Percentiles rank a stretch among this genome's conserved stretches.
These are phyloP conservation scores for Kregervanrija pseudodelftensis DNA, from an alignment of 805 yeast species.

Conservation along the genomic window DNA sequence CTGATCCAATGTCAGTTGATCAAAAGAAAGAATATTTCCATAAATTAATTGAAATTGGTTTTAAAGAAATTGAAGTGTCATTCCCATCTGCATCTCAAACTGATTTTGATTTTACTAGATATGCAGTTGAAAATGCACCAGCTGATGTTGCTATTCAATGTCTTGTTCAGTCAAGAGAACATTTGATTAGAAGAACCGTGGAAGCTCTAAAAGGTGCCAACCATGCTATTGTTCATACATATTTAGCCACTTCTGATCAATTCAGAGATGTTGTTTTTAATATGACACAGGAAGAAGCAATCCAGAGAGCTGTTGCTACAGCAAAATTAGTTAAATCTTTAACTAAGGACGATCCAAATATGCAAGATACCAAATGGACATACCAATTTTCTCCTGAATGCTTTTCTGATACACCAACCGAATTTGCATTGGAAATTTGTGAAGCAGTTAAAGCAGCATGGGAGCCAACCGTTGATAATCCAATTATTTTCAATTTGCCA, in stretches of 20 bases:
- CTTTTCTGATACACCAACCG: conserved; percentile 67
- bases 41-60: conserved; percentile 64
- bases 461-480: conserved; percentile 71
- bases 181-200: conserved; percentile 63
- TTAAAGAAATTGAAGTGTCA: conserved; percentile 75
- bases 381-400: conserved; percentile 76
- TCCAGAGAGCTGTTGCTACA: conserved; percentile 63
- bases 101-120: conserved; percentile 75
- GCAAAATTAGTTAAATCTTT: conserved; percentile 59
- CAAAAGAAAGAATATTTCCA: conserved; percentile 72
- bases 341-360: conserved; percentile 67
- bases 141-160: conserved; percentile 70
- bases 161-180: conserved; percentile 71
- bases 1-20: conserved; percentile 74
- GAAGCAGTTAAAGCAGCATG: conserved; percentile 74
- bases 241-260: conserved; percentile 68
- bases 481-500: conserved; percentile 72
- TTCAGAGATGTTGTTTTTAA: conserved; percentile 72
- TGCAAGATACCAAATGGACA: conserved; percentile 59
- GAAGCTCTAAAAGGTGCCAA: conserved; percentile 70
- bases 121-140: conserved; percentile 73
- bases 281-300: conserved; percentile 62
- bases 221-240: conserved; percentile 63
- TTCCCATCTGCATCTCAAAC: conserved; percentile 81
- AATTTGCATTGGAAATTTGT: conserved; percentile 68